phyloP scores from a whole-genome alignment of 2,329 filamentous ascomycete species.

The Furcasterigmium sp. region DNA sequence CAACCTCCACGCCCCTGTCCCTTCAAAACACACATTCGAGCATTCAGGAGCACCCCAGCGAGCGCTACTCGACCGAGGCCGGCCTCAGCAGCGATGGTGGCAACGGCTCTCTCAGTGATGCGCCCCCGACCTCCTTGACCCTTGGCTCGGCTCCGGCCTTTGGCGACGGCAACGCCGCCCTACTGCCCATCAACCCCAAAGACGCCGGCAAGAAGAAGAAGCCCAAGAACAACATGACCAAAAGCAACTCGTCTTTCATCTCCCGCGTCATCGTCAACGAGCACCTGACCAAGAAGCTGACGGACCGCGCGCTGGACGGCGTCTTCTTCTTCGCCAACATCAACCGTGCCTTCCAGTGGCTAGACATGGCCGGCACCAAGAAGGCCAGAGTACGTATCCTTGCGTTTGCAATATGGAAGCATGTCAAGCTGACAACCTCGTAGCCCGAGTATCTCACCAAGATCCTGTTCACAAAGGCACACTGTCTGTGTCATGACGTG shows the following conservation, averaged over 20 bases:
- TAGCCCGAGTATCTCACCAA: slow-evolving; percentile 89
- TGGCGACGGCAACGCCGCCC: slow-evolving; percentile 76
- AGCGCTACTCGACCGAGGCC: slow-evolving; percentile 57
- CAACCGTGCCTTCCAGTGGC: slow-evolving; percentile 92
- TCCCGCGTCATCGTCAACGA: slow-evolving; percentile 95
- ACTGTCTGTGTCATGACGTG: slow-evolving; percentile 90
- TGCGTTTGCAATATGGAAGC: not conserved
- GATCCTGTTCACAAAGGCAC: slow-evolving; percentile 93
- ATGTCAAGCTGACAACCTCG: slow-evolving; percentile 5
- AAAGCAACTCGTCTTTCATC: slow-evolving; percentile 98
- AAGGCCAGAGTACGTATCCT: not conserved
- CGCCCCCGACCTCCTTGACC: slow-evolving; percentile 30
- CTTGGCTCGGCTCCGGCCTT: slow-evolving; percentile 60
- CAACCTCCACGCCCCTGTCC: slow-evolving; percentile 44
- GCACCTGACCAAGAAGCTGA: slow-evolving; percentile 67
- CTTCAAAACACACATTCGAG: slow-evolving; percentile 38
- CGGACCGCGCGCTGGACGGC: slow-evolving; percentile 72
- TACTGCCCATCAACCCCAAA: slow-evolving; percentile 59
- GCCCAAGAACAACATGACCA: slow-evolving; percentile 96
- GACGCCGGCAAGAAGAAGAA: slow-evolving; percentile 80
- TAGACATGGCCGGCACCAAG: slow-evolving; percentile 68
- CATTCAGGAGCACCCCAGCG: slow-evolving; percentile 58
- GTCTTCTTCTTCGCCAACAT: slow-evolving; percentile 92
- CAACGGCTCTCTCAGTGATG: slow-evolving; percentile 49
- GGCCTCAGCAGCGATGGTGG: slow-evolving; percentile 52